Evolutionary conservation across 768 basidiomycete genomes (phyloP), one percentile per base, ranked within the genome.

Genomic region (Tulasnella sp.): DNA sequence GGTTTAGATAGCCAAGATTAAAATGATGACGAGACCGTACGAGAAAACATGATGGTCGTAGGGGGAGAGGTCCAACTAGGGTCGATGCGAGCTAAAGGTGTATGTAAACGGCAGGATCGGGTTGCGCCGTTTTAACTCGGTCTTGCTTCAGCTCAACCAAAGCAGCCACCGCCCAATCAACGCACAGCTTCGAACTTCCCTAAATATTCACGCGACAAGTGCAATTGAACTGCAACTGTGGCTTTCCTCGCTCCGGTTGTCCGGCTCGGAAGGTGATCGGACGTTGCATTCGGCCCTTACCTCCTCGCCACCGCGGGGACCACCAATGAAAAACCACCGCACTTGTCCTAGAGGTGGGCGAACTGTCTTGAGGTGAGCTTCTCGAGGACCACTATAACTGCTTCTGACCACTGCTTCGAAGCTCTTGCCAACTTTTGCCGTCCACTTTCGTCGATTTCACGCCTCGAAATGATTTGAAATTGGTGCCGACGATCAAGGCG

Each of bases 201-300:
- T 0, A 64, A 12, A 31, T 14, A 64, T 64, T 64, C 60, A 64
- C 31, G 60, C 60, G 60, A 64, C 60, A n/a, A 64, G 60, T 28
- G 60, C 60, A 31, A 50, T 50, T 50, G 60, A 64, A 42, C n/a
- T 64, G 60, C n/a, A 31, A 2, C n/a, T 64, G 60, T 64, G 60
- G 60, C 60, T 64, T 64, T 58, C 3, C 3, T n/a, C 24, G 22
- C 9, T 58, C 60, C 60, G 60, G 31, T 31, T 24, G 24, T n/a
- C 60, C 60, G 60, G 60, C 11, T 64, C 60, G n/a, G 24, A 64
- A 24, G 60, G 60, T 64, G 60, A 64, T 64, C 60, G 60, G 60
- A 64, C n/a, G 58, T 9, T n/a, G 37, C 58, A 24, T n/a, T 24
- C 20, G 58, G 46, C 11, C 46, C 20, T 8, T 50, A 8, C 48